phyloP scores from a whole-genome alignment of 2,329 filamentous ascomycete species.

The Fusarium torreyae region DNA sequence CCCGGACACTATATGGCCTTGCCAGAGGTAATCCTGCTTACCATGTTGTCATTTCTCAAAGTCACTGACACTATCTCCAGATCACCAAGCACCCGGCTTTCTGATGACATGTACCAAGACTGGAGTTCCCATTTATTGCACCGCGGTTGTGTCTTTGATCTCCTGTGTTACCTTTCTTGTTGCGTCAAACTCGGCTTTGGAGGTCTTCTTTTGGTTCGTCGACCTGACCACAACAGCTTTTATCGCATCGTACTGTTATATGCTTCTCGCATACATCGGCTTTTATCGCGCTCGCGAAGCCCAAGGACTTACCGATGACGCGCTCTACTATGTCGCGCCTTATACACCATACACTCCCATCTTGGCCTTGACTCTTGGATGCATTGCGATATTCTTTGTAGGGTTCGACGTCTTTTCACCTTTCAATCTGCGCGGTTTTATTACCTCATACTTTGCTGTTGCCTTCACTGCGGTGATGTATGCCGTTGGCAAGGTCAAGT shows the following conservation, averaged over 20 bases:
- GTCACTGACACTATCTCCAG: constrained; percentile 22
- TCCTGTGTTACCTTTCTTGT: constrained; percentile 66
- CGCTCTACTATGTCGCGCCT: constrained; percentile 65
- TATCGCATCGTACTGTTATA: constrained; percentile 68
- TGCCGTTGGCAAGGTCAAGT: constrained; percentile 63
- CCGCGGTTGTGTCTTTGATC: constrained; percentile 62
- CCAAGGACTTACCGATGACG: constrained; percentile 60
- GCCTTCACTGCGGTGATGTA: constrained; percentile 66
- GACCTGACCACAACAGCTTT: constrained; percentile 68
- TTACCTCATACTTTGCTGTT: constrained; percentile 68
- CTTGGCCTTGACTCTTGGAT: constrained; percentile 62
- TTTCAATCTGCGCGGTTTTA: constrained; percentile 62
- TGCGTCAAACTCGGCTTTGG: constrained; percentile 60
- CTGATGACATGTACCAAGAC: constrained; percentile 70
- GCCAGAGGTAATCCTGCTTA: constrained; percentile 46
- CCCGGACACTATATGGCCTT: constrained; percentile 63
- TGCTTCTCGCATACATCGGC: constrained; percentile 59
- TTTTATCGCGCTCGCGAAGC: constrained; percentile 65
- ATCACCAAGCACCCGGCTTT: constrained; percentile 62
- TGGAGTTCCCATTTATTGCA: constrained; percentile 71
- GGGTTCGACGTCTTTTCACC: constrained; percentile 71
- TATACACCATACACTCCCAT: constrained; percentile 65
- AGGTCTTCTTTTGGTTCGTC: constrained; percentile 67
- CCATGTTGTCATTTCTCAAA: neutral
- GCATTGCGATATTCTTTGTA: constrained; percentile 67